Conservation (phyloP, 345 rosid genomes). For the Combretum micranthum region DNA sequence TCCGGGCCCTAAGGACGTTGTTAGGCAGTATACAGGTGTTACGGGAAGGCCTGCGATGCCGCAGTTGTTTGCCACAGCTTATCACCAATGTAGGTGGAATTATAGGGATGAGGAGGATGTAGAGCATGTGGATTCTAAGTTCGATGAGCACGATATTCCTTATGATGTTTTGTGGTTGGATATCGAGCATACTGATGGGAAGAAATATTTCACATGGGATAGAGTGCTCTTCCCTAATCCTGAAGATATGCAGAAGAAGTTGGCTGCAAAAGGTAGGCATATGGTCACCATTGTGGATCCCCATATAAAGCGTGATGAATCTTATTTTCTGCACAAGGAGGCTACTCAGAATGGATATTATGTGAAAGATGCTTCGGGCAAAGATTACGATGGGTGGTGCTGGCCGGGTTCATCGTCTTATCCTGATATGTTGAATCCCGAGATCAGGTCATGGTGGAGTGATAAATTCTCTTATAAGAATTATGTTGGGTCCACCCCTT, state of each 20-base stretch:
- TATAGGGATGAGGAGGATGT: constrained; percentile 99
- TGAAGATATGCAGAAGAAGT: constrained; percentile 81
- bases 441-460: constrained; percentile 91
- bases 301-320: constrained; percentile 89
- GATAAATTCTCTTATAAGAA: constrained; percentile 64
- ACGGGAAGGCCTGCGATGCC: constrained; percentile 93
- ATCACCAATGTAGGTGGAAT: constrained; percentile 99
- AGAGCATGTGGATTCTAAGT: constrained; percentile 80
- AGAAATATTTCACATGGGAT: constrained; percentile 96
- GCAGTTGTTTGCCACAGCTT: constrained; percentile 75
- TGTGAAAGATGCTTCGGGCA: constrained; percentile 77
- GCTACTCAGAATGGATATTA: constrained; percentile 79
- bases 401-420: constrained; percentile 99
- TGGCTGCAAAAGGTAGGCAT: constrained; percentile 85
- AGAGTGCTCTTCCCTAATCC: constrained; percentile 72
- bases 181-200: constrained; percentile 94
- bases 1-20: constrained; percentile 83
- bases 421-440: constrained; percentile 71
- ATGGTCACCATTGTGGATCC: constrained; percentile 99
- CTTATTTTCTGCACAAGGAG: constrained; percentile 70
- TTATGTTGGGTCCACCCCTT: constrained; percentile 85
- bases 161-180: constrained; percentile 99
- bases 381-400: constrained; percentile 98
- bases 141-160: constrained; percentile 95
- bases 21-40: constrained; percentile 70